Evolutionary conservation across 2,329 filamentous ascomycete genomes (phyloP).

Genomic region (Epicoccum nigrum): DNA sequence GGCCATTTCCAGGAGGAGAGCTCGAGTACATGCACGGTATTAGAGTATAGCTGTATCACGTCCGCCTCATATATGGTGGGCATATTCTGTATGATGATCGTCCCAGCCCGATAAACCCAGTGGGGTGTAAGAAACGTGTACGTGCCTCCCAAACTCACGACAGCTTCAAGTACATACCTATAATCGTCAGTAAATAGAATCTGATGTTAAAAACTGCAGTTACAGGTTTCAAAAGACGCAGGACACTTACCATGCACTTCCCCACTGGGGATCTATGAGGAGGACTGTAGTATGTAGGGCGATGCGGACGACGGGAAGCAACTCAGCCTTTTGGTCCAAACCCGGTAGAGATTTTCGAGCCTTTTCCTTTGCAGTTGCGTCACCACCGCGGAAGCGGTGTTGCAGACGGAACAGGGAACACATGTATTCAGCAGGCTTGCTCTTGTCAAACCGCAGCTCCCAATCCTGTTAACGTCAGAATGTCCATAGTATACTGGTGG

Average conservation of each 20-base stretch:
- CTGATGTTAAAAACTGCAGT: too few relatives aligned
- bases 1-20: conserved; percentile 45
- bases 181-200: neutral
- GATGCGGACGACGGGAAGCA: conserved; percentile 38
- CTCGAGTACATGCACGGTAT: conserved; percentile 43
- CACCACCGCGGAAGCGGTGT: conserved; percentile 44
- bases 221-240: too few relatives aligned
- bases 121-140: conserved; percentile 44
- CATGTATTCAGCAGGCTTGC: conserved; percentile 39
- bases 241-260: conserved; percentile 34
- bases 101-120: conserved; percentile 45
- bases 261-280: conserved; percentile 41
- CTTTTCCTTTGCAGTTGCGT: conserved; percentile 25
- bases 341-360: conserved; percentile 34
- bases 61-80: conserved; percentile 37
- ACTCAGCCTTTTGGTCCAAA: conserved; percentile 32
- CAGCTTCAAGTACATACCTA: conserved; percentile 35
- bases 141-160: conserved; percentile 38
- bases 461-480: conserved; percentile 30
- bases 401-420: conserved; percentile 46
- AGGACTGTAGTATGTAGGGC: conserved; percentile 42
- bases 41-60: conserved; percentile 44
- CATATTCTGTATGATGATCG: conserved; percentile 42
- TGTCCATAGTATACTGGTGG: neutral
- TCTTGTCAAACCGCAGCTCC: conserved; percentile 35